Base-by-base conservation (phyloP, 228 moss, liverwort and hornwort species). In the Sphagnum magellanicum region DNA sequence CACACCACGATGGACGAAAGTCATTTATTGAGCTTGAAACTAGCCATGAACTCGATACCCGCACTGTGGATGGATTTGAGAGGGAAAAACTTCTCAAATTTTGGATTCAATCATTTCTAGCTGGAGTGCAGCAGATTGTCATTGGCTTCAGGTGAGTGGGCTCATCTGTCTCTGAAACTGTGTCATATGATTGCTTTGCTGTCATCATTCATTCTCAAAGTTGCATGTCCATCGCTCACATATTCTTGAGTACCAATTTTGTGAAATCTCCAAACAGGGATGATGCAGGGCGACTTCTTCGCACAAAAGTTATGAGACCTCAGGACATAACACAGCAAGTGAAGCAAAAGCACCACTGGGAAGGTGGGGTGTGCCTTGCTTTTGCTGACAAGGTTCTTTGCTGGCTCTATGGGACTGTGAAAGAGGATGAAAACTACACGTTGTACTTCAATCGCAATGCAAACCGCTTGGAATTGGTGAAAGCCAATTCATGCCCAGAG, bases 61-160 rank as follows among this genome's bases (percentile, higher is more conserved):
- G 81, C 71, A 92, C 92, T 52, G 73, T 93, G 15, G 90, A 93
- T 66, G 83, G 67, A 65, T 98, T 93, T 66, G 98, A 98, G 72
- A 87, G 80, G 67, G 84, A 98, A 47, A 98, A 98, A 77, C 79
- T 98, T 59, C 81, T 93, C 6, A 98, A 98, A 69, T 98, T 92
- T 66, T 98, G 98, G 98, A 98, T 98, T 63, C 98, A 98, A 67
- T 98, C 98, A 16, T 94, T 98, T 71, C 84, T 98, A 77, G 98
- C 98, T 16, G 98, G 98, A n/a, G 98, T 98, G 65, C 88, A 90
- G 72, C 85, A 82, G 53, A 94, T 98, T 64, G 82, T 90, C 52
- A 90, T 91, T 74, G 98, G 98, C 67, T 98, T 80, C 75, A 87
- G 98, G 98, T 94, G 59, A 68, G 77, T 60, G 17, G 15, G 62